Evolutionary conservation across 768 basidiomycete genomes (phyloP).

Genomic region (Termitomyces sp.): DNA sequence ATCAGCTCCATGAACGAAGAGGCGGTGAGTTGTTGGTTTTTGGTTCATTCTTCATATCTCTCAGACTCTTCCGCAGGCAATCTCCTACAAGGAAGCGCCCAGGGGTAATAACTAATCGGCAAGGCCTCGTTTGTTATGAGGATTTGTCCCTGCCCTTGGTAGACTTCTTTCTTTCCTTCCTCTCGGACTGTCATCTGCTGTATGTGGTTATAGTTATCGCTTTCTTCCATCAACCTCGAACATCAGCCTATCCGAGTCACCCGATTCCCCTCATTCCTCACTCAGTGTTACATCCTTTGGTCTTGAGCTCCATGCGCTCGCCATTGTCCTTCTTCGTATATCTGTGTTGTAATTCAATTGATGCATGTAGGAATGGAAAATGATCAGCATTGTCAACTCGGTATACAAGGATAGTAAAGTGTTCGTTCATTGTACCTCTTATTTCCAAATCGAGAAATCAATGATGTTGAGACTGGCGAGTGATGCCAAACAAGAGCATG

Average conservation of each 20-base stretch:
- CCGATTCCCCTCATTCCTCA: constrained; percentile 10
- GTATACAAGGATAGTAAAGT: not conserved
- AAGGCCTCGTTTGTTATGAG: not conserved
- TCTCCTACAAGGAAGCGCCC: constrained; percentile 88
- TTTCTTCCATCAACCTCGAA: constrained; percentile 13
- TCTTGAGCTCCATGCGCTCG: constrained; percentile 12
- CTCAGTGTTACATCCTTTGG: constrained; percentile 12
- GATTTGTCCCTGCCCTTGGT: not conserved
- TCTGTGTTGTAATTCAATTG: constrained; percentile 22
- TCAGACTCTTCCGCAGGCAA: constrained; percentile 42
- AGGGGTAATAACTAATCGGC: constrained; percentile 40
- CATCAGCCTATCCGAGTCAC: constrained; percentile 23
- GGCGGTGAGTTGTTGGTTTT: constrained; percentile 44
- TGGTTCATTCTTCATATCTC: not conserved
- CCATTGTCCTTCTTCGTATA: constrained; percentile 17
- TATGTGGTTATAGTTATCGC: constrained; percentile 22
- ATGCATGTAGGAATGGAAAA: constrained; percentile 24
- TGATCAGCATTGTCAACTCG: constrained; percentile 11
- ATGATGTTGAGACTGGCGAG: not conserved
- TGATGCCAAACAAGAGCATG: constrained; percentile 5
- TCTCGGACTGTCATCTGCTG: constrained; percentile 10
- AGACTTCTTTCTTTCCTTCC: constrained; percentile 9
- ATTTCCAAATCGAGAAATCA: not conserved
- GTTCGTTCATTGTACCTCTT: not conserved
- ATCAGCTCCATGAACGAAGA: constrained; percentile 92